These are phyloP conservation scores for Leccinum obscurum DNA, from an alignment of 768 basidiomycete species.

Conservation along the genomic window DNA sequence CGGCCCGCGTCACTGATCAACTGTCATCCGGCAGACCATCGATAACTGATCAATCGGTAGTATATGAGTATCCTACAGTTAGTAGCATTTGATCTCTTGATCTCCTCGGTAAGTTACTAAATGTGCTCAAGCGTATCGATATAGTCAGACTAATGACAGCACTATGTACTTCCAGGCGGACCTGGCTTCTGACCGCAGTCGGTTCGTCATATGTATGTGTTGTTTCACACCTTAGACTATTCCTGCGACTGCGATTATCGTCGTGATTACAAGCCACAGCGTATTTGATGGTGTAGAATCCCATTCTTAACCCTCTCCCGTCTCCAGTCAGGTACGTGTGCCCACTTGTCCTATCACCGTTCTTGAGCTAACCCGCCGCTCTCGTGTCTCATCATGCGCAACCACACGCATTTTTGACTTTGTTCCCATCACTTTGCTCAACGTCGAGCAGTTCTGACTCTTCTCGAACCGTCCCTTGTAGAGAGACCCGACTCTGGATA, in stretches of 20 bases:
- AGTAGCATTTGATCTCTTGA: no score
- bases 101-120: no score
- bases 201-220: constrained; percentile 12
- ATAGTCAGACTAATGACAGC: no score
- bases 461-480: not conserved
- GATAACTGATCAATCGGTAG: constrained; percentile 14
- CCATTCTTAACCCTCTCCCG: not conserved
- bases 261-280: constrained; percentile 17
- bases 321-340: not conserved
- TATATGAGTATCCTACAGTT: not conserved
- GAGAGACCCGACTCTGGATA: not conserved
- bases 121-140: no score
- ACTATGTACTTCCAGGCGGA: no score
- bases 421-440: not conserved
- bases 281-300: no score
- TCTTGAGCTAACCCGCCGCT: not conserved
- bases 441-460: not conserved
- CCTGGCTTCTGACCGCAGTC: constrained; percentile 13
- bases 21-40: constrained; percentile 20
- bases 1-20: not conserved
- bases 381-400: not conserved
- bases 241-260: constrained; percentile 20
- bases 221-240: constrained; percentile 1
- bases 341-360: not conserved
- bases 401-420: not conserved